These are phyloP conservation scores for Talaromyces pinophilus DNA, from an alignment of 2,329 filamentous ascomycete genomes.

Conservation along the genomic window DNA sequence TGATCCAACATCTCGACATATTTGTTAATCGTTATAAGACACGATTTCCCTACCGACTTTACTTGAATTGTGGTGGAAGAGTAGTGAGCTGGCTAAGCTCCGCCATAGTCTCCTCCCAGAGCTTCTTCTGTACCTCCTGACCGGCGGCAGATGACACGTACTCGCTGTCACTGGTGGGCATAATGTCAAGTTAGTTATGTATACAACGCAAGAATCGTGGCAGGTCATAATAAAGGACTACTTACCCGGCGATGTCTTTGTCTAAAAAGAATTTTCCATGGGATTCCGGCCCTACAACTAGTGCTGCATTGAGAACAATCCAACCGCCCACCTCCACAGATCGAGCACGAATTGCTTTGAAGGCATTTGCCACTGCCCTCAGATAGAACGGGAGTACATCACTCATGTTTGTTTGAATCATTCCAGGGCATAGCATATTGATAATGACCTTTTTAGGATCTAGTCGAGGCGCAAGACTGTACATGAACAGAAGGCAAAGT, in stretches of 20 bases:
- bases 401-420: conserved; percentile 29
- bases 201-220: neutral
- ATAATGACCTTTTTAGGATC: conserved; percentile 28
- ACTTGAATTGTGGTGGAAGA: conserved; percentile 23
- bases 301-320: conserved; percentile 27
- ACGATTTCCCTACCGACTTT: neutral
- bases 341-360: conserved; percentile 24
- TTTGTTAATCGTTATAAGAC: neutral
- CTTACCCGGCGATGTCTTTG: conserved; percentile 29
- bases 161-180: conserved; percentile 20
- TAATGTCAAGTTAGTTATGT: neutral
- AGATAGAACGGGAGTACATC: conserved; percentile 27
- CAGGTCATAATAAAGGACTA: neutral
- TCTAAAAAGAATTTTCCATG: conserved; percentile 29
- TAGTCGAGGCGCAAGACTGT: conserved; percentile 27
- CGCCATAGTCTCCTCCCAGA: conserved; percentile 29
- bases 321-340: conserved; percentile 26
- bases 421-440: conserved; percentile 33
- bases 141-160: conserved; percentile 27
- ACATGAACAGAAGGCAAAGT: conserved; percentile 30
- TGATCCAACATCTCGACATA: neutral
- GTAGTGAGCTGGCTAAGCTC: conserved; percentile 25
- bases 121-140: conserved; percentile 26
- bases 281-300: conserved; percentile 28
- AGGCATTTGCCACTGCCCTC: conserved; percentile 22